Evolutionary conservation across 352 stramenopile genomes (phyloP).

Genomic region (Phytophthora pistaciae): DNA sequence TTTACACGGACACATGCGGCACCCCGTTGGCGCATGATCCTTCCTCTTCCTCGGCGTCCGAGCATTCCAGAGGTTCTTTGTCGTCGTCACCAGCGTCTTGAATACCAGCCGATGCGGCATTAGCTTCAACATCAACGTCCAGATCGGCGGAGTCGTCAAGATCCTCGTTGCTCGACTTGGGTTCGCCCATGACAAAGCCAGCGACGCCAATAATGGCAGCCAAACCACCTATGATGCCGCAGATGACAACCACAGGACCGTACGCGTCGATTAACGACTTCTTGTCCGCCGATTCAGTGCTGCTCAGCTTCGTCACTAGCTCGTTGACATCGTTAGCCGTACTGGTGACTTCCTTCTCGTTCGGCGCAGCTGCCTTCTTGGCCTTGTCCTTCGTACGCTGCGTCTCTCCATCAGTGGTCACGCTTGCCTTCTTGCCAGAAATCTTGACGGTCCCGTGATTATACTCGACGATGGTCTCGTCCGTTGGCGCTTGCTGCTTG

Average conservation of each 20-base stretch:
- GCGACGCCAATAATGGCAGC: conserved; percentile 72
- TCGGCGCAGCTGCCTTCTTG: conserved; percentile 17
- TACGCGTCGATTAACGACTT: conserved; percentile 52
- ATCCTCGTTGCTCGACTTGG: conserved; percentile 25
- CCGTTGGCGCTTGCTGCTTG: conserved; percentile 21
- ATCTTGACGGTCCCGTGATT: conserved; percentile 61
- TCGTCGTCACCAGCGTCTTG: conserved; percentile 47
- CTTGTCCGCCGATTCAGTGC: conserved; percentile 30
- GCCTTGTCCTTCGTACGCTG: conserved; percentile 15
- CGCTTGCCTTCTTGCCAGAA: conserved; percentile 24
- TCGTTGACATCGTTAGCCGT: conserved; percentile 50
- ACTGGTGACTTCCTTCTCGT: conserved; percentile 38
- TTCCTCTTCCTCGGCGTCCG: conserved; percentile 70
- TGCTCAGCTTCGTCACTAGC: conserved; percentile 67
- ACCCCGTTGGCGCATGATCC: conserved; percentile 62
- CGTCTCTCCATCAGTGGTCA: conserved; percentile 2
- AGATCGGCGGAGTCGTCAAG: conserved; percentile 43
- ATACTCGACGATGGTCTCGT: conserved; percentile 62
- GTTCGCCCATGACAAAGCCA: conserved; percentile 54
- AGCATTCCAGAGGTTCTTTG: conserved; percentile 54
- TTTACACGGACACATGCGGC: conserved; percentile 48
- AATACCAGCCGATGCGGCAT: conserved; percentile 28
- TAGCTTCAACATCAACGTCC: conserved; percentile 71
- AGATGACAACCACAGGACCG: conserved; percentile 67
- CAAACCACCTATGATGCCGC: conserved; percentile 70